Conservation (phyloP, 202 grass and related monocot genomes). For the Carex sylvatica region DNA sequence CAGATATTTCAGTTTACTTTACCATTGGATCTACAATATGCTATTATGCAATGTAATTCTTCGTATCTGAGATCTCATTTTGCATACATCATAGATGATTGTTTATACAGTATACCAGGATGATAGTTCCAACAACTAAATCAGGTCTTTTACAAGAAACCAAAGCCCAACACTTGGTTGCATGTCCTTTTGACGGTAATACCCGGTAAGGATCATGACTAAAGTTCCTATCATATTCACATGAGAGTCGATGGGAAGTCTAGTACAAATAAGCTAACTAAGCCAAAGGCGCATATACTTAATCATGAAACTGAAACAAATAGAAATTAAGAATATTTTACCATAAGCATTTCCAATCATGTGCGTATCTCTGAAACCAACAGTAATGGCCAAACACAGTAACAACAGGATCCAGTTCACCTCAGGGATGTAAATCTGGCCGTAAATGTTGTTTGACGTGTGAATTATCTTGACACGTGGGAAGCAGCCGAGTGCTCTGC, state of each 20-base stretch:
- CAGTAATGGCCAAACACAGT: slow-evolving; percentile 57
- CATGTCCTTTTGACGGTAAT: neutral
- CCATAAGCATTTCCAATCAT: slow-evolving; percentile 96
- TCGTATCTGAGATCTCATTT: neutral
- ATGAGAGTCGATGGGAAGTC: neutral
- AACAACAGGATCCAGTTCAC: slow-evolving; percentile 82
- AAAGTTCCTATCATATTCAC: neutral
- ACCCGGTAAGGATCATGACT: neutral
- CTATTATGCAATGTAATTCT: neutral
- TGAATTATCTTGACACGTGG: slow-evolving; percentile 80
- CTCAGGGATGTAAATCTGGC: slow-evolving; percentile 96
- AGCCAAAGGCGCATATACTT: neutral
- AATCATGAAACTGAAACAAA: neutral
- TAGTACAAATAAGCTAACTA: neutral
- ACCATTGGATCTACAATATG: neutral
- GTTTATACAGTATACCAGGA: neutral
- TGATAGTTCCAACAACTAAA: neutral
- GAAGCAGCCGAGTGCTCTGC: slow-evolving; percentile 78
- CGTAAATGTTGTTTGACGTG: slow-evolving; percentile 73
- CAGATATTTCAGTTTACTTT: neutral
- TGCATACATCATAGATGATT: neutral
- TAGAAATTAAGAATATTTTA: slow-evolving; percentile 15
- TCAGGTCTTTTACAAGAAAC: neutral
- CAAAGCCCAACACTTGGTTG: neutral
- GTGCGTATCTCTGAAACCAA: slow-evolving; percentile 69